Percentiles rank a stretch among this genome's conserved stretches.
These are phyloP conservation scores for Alternaria tenuissima DNA, from an alignment of 2,329 filamentous ascomycete genomes.

Conservation along the genomic window DNA sequence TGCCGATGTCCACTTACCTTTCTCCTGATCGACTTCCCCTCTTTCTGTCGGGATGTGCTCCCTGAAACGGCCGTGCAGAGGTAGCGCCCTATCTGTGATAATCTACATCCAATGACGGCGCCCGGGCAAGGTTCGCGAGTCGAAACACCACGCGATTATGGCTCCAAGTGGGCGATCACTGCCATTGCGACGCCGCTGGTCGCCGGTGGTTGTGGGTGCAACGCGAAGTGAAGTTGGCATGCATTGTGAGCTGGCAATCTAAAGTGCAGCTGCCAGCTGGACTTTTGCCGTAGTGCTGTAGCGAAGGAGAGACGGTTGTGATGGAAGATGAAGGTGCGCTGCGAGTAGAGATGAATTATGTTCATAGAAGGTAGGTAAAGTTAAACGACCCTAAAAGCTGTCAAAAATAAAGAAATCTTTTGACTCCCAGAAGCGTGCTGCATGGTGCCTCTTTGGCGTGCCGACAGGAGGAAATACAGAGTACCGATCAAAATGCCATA, in stretches of 20 bases:
- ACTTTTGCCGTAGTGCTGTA: not conserved
- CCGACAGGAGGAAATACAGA: conserved; percentile 36
- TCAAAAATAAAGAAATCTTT: conserved; percentile 30
- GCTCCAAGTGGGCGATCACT: conserved; percentile 10
- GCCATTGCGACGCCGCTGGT: conserved; percentile 1
- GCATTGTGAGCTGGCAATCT: conserved; percentile 2
- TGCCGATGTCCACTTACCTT: conserved; percentile 5
- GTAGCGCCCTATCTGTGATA: conserved; percentile 8
- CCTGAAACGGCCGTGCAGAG: conserved; percentile 19
- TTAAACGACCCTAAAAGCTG: conserved; percentile 22
- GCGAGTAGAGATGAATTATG: conserved; percentile 37
- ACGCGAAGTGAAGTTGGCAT: not conserved
- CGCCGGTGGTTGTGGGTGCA: not conserved
- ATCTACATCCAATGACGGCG: conserved; percentile 7
- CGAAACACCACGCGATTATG: conserved; percentile 8
- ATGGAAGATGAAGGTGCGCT: not conserved
- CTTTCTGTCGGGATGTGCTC: conserved; percentile 11
- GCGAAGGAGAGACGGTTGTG: not conserved
- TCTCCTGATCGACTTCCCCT: conserved; percentile 17
- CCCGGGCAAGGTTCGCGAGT: conserved; percentile 2
- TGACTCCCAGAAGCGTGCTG: conserved; percentile 31
- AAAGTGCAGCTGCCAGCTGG: not conserved
- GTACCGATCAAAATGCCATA: conserved; percentile 44
- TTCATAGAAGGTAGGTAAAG: conserved; percentile 41
- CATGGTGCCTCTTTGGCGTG: conserved; percentile 29